phyloP scores from a whole-genome alignment of 371 early-diverging fungal species.

The Mortierella sp. region DNA sequence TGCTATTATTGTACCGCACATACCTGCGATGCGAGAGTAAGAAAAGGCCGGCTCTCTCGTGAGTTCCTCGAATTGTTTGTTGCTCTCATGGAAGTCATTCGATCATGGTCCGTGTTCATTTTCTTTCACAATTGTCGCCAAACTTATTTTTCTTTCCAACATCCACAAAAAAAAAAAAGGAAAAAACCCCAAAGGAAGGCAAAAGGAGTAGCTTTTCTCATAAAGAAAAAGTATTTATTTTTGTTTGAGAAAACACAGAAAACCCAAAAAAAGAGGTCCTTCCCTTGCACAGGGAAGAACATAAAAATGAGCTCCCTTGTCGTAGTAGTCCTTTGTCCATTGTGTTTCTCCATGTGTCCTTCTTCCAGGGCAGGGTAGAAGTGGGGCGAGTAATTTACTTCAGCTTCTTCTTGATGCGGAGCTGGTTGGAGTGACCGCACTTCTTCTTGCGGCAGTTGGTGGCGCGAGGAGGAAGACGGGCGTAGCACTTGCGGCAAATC shows the following conservation, averaged over 20 bases:
- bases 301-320: neutral
- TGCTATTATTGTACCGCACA: no score
- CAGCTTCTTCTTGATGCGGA: constrained; percentile 98
- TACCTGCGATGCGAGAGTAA: no score
- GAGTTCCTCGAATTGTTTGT: no score
- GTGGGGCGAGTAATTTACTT: constrained; percentile 49
- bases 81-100: no score
- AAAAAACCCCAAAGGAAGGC: neutral
- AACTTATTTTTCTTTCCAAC: neutral
- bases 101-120: no score
- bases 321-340: constrained; percentile 2
- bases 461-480: constrained; percentile 99
- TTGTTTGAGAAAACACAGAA: constrained; percentile 7
- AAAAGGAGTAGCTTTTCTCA: constrained; percentile 3
- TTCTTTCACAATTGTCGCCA: no score
- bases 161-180: neutral
- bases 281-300: neutral
- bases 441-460: constrained; percentile 99
- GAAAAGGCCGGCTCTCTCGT: no score
- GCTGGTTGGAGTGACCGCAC: constrained; percentile 99
- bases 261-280: neutral
- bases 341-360: neutral
- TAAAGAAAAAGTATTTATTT: constrained; percentile 2
- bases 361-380: neutral
- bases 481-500: constrained; percentile 99